A percentile compares a stretch with the other conserved stretches of the same genome.
Evolutionary conservation across 306 rosid genomes (phyloP).

Genomic region (Trifolium dubium): DNA sequence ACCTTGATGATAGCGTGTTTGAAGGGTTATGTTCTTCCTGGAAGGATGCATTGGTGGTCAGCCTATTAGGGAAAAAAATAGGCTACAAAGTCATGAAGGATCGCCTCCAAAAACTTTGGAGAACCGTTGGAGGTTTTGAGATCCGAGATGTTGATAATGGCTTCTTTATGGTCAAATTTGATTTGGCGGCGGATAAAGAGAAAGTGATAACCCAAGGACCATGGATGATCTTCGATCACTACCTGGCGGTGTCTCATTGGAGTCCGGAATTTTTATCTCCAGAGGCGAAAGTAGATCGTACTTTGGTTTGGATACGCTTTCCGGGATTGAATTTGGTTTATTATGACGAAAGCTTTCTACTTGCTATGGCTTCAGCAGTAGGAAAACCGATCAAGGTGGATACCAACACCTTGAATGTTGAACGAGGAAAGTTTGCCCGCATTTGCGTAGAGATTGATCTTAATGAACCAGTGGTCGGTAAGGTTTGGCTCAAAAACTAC

Average conservation of each 20-base stretch:
- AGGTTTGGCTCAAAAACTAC: neutral
- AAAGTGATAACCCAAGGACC: neutral
- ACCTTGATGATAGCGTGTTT: too few relatives aligned
- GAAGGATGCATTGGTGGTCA: too few relatives aligned
- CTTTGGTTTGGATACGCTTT: neutral
- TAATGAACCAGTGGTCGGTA: neutral
- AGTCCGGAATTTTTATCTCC: neutral
- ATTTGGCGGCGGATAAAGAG: too few relatives aligned
- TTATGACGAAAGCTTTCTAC: neutral
- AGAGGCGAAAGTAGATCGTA: neutral
- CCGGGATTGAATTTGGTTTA: neutral
- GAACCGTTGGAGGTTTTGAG: too few relatives aligned
- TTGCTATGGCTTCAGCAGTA: neutral
- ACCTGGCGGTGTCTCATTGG: neutral
- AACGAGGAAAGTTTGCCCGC: neutral
- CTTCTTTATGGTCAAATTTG: neutral
- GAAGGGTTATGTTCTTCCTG: too few relatives aligned
- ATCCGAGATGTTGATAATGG: neutral
- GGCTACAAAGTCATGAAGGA: too few relatives aligned
- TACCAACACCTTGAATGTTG: neutral
- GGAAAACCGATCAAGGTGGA: neutral
- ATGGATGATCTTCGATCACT: too few relatives aligned
- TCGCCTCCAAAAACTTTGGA: too few relatives aligned
- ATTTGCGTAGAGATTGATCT: neutral
- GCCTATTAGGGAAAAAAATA: too few relatives aligned